phyloP scores from a whole-genome alignment of 2,329 filamentous ascomycete species.

The Sclerotinia spermophila region DNA sequence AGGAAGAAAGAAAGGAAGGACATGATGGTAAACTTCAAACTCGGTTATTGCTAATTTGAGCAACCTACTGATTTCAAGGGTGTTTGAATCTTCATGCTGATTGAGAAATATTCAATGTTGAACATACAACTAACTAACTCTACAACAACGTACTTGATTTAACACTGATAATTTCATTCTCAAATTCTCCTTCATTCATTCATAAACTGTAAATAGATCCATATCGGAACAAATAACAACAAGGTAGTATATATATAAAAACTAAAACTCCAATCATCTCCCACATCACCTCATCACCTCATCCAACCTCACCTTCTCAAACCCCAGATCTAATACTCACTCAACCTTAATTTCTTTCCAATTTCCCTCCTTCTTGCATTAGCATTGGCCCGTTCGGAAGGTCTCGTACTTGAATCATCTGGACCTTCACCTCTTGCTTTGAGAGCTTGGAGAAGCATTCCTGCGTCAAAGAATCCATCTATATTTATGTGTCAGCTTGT shows the following conservation, averaged over 20 bases:
- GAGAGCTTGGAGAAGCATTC: constrained; percentile 86
- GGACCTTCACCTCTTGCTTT: constrained; percentile 63
- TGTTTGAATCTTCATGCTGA: neutral
- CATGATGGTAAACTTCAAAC: no score
- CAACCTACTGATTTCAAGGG: neutral
- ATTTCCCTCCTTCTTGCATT: constrained; percentile 61
- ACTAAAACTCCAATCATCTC: neutral
- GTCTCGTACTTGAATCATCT: constrained; percentile 46
- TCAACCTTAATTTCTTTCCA: constrained; percentile 68
- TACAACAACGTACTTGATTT: neutral
- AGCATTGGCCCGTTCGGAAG: constrained; percentile 57
- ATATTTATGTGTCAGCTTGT: constrained; percentile 19
- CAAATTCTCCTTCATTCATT: neutral
- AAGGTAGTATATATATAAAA: neutral
- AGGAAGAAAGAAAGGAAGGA: no score
- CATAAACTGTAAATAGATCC: neutral
- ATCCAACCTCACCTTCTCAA: neutral
- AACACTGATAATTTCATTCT: neutral
- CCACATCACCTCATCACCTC: neutral
- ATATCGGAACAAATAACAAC: neutral
- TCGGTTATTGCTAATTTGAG: neutral
- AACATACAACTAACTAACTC: neutral
- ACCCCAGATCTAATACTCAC: constrained; percentile 50
- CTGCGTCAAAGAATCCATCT: constrained; percentile 98
- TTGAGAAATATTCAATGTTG: neutral